Base-by-base conservation (phyloP, 768 basidiomycete species). In the Suillus bovinus region DNA sequence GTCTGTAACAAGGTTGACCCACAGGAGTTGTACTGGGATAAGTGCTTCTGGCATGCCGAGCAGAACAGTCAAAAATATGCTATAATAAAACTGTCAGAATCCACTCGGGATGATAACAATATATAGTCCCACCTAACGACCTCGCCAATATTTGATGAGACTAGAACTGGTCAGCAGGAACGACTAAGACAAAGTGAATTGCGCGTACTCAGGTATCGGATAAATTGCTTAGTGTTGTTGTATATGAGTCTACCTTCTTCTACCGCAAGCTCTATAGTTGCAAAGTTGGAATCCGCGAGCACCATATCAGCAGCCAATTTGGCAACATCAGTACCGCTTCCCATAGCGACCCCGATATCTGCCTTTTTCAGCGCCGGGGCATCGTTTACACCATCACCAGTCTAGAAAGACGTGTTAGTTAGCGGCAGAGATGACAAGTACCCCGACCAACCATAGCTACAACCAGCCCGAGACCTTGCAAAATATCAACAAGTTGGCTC, bases 201-300 rank as follows among this genome's bases (percentile, higher is more conserved):
- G 34, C 20, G 83, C 90, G 44, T 69, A 93, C 90, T 99, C 72
- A 99, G 89, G 80, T 99, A 99, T 70, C 96, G 90, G 76, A 99
- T 98, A 77, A 99, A 99, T 74, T 99, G 96, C 79, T 99, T 99
- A 50, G 96, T 99, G 78, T 99, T 99, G 79, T 98, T 98, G 78
- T 98, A 99, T 71, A 99, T 99, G 62, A 96, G 82, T 76, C 96
- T 82, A 68, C 96, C 96, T 79, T 99, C 96, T 76, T 99, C 96
- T 50, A 99, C 95, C 9, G 96, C 96, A 68, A 87, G 81, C 75
- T 97, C 96, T 76, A 99, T 98, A 8, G 95, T 96, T 13, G 94
- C 89, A 76, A 99, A 99, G 80, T 99, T 99, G 54, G 95, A 95
- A 74, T 96, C 95, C 6, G 93, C 91, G 57, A 96, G 85, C 34